A percentile compares a stretch with the other conserved stretches of the same genome.
These are phyloP conservation scores for Phoenix dactylifera DNA, from an alignment of 176 grass and related monocot species.

Conservation along the genomic window DNA sequence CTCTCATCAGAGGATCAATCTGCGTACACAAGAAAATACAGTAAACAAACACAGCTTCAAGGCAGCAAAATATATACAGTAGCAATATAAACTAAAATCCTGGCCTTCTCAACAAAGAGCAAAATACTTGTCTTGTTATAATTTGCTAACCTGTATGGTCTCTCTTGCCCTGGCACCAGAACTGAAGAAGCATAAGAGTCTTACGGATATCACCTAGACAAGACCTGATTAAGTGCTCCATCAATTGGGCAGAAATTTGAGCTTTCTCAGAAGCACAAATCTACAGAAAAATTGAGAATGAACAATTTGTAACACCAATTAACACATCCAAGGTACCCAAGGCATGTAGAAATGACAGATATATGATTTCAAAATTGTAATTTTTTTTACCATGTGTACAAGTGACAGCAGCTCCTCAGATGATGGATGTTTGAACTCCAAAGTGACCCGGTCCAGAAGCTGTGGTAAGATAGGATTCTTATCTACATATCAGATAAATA, in stretches of 20 bases:
- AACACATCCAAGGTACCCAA: neutral
- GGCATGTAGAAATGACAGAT: no score
- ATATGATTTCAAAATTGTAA: no score
- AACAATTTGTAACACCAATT: constrained; percentile 16
- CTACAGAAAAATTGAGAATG: constrained; percentile 29
- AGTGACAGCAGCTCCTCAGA: constrained; percentile 66
- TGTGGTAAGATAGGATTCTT: constrained; percentile 57
- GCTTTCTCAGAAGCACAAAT: constrained; percentile 70
- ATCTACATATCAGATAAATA: no score
- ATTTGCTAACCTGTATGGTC: no score
- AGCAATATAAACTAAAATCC: no score
- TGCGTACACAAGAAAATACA: no score
- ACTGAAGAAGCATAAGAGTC: constrained; percentile 68
- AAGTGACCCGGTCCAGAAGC: constrained; percentile 52
- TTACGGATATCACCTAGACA: constrained; percentile 84
- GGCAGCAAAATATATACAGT: no score
- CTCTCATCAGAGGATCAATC: no score
- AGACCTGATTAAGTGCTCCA: constrained; percentile 45
- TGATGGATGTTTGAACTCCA: constrained; percentile 74
- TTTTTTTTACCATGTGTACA: constrained; percentile 45
- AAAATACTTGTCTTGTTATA: no score
- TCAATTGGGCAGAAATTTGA: constrained; percentile 36
- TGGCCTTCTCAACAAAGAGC: no score
- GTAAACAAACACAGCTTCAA: no score
- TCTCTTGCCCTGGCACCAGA: constrained; percentile 96